These are phyloP conservation scores for Stachybotrys echinatus DNA, from an alignment of 2,329 filamentous ascomycete species.

Conservation along the genomic window DNA sequence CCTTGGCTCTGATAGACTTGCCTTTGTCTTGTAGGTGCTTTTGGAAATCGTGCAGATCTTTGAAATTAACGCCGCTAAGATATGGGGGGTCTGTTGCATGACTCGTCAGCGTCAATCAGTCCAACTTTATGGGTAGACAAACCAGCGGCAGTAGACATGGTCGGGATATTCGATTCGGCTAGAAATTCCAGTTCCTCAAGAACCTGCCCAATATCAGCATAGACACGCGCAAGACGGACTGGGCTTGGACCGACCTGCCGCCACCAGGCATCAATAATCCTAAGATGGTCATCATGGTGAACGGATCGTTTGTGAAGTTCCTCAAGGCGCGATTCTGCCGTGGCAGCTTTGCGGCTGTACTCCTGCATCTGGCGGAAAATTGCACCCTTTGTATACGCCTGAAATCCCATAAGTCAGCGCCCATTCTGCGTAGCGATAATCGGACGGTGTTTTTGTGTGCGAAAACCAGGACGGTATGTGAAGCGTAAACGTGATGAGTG, in stretches of 20 bases:
- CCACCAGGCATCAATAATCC: conserved; percentile 90
- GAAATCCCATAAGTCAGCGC: conserved; percentile 17
- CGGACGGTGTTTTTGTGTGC: conserved; percentile 16
- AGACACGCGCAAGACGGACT: background rate
- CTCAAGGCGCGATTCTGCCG: conserved; percentile 73
- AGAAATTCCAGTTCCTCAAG: conserved; percentile 60
- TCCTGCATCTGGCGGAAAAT: conserved; percentile 97
- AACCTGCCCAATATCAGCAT: conserved; percentile 34
- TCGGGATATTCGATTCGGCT: conserved; percentile 40
- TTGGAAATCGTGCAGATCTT: conserved; percentile 68
- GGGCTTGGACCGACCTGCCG: conserved; percentile 64
- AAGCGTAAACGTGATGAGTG: conserved; percentile 5
- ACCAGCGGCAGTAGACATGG: conserved; percentile 17
- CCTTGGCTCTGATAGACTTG: conserved; percentile 68
- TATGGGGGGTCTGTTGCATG: conserved; percentile 43
- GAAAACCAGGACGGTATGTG: background rate
- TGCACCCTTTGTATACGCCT: conserved; percentile 68
- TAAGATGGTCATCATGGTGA: conserved; percentile 88
- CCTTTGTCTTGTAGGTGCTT: conserved; percentile 73
- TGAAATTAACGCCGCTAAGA: conserved; percentile 54
- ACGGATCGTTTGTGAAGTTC: conserved; percentile 72
- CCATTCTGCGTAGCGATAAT: conserved; percentile 9
- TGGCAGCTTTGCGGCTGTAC: conserved; percentile 85
- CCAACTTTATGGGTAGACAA: conserved; percentile 1
- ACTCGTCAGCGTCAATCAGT: background rate